Evolutionary conservation across 331 rosid species (phyloP), one percentile per base, ranked within the genome.

Genomic region (Malus hybrid): DNA sequence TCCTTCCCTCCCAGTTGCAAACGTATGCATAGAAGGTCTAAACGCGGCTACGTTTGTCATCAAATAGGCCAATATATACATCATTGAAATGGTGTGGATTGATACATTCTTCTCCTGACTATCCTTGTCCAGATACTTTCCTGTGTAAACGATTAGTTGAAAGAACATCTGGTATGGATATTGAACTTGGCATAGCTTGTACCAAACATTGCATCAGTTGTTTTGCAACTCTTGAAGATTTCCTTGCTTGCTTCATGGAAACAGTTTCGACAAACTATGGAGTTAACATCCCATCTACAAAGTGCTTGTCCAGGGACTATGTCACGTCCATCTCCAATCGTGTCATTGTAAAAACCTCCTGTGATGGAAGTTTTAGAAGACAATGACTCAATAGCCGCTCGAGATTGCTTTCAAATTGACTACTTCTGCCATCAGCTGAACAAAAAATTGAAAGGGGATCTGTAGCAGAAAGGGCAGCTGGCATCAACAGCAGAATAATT

Each of bases 281-380:
- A 80, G 67, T 79, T 75, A 36, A 78, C 79, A 42, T 83, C 90
- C 34, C 92, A 90, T 79, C 92, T 80, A 68, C 96, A 90, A 1
- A 88, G 88, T 75, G 89, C 83, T 70, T 79, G 88, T 42, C 89
- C 92, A 29, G 81, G 79, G 69, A 87, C 90, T 34, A 4, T 75
- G 20, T 79, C 68, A 6, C 13, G 1, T 22, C 48, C 66, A 6
- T 73, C 65, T 62, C 87, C 91, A 5, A 36, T 3, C 0, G 80
- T 79, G 48, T 78, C 64, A 73, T 78, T 57, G 76, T 75, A 74
- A 84, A 75, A 90, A 22, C 89, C 90, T 24, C 78, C 81, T 1
- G 20, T 50, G 31, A 4, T 6, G 39, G 71, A 34, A 8, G 80
- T 62, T 34, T 71, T 61, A 46, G 86, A 78, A 29, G 93, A 68